Conservation (phyloP, 2,329 filamentous ascomycete species). For the Aspergillus ochraceoroseus region DNA sequence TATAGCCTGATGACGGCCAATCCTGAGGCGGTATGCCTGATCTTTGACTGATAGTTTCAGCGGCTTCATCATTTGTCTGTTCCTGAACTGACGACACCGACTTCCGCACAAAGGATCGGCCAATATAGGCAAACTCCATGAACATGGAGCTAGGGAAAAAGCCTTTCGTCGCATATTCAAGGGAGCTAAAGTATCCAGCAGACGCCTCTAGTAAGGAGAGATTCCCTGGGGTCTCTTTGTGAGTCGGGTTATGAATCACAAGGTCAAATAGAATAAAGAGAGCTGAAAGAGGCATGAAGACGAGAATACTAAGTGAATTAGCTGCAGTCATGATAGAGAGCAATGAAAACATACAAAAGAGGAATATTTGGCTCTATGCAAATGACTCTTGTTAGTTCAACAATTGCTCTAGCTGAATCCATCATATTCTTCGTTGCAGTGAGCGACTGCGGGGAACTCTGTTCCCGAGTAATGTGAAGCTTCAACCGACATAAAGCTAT, state of each 20-base stretch:
- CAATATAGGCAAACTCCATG: constrained; percentile 42
- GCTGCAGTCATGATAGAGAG: background rate
- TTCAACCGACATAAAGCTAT: constrained; percentile 32
- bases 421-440: constrained; percentile 26
- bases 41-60: too few relatives aligned
- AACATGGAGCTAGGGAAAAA: constrained; percentile 37
- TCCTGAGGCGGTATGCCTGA: too few relatives aligned
- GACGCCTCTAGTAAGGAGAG: constrained; percentile 42
- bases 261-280: constrained; percentile 44
- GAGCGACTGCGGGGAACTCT: background rate
- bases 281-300: constrained; percentile 36
- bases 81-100: too few relatives aligned
- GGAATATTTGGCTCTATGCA: constrained; percentile 26
- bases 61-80: too few relatives aligned
- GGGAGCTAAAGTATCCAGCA: constrained; percentile 42
- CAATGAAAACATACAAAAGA: constrained; percentile 29
- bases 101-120: constrained; percentile 32
- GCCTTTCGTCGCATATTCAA: constrained; percentile 39
- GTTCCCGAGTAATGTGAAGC: constrained; percentile 22
- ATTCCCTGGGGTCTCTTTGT: constrained; percentile 36
- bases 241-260: constrained; percentile 37
- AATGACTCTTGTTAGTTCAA: constrained; percentile 23
- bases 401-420: constrained; percentile 29
- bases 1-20: too few relatives aligned
- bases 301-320: constrained; percentile 25